phyloP scores from a whole-genome alignment of 345 rosid species.

The Adansonia digitata region DNA sequence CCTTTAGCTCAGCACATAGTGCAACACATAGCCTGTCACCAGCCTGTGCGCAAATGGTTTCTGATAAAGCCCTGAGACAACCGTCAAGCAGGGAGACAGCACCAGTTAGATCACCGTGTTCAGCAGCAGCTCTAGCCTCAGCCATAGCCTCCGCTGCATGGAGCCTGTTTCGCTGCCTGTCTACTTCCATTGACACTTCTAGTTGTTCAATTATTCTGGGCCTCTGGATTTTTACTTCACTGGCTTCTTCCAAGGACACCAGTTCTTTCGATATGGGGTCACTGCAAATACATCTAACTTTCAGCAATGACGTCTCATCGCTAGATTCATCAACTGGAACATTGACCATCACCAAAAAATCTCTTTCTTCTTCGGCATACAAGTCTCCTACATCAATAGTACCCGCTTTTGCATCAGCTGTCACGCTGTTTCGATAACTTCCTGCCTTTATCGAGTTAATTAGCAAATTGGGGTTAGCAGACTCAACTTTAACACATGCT shows the following conservation, averaged over 20 bases:
- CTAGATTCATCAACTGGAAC: slow-evolving; percentile 52
- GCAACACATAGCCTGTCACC: slow-evolving; percentile 63
- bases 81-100: slow-evolving; percentile 72
- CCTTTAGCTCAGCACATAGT: slow-evolving; percentile 78
- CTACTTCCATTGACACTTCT: slow-evolving; percentile 75
- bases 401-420: slow-evolving; percentile 44
- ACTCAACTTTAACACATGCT: slow-evolving; percentile 53
- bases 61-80: slow-evolving; percentile 48
- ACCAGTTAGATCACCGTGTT: slow-evolving; percentile 52
- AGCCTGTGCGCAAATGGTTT: slow-evolving; percentile 54
- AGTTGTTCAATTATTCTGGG: slow-evolving; percentile 34
- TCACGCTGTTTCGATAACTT: slow-evolving; percentile 47
- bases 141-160: slow-evolving; percentile 88
- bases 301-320: slow-evolving; percentile 53
- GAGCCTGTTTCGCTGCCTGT: slow-evolving; percentile 79
- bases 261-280: slow-evolving; percentile 68
- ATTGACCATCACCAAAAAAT: slow-evolving; percentile 69
- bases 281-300: slow-evolving; percentile 55
- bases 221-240: slow-evolving; percentile 57
- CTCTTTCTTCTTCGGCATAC: slow-evolving; percentile 95
- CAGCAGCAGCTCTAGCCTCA: slow-evolving; percentile 81
- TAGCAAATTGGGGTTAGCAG: slow-evolving; percentile 39
- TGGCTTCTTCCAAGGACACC: slow-evolving; percentile 30
- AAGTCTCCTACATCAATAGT: slow-evolving; percentile 74
- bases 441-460: slow-evolving; percentile 76